phyloP scores from a whole-genome alignment of 202 grass and related monocot genomes.

The Elaeis oleifera region DNA sequence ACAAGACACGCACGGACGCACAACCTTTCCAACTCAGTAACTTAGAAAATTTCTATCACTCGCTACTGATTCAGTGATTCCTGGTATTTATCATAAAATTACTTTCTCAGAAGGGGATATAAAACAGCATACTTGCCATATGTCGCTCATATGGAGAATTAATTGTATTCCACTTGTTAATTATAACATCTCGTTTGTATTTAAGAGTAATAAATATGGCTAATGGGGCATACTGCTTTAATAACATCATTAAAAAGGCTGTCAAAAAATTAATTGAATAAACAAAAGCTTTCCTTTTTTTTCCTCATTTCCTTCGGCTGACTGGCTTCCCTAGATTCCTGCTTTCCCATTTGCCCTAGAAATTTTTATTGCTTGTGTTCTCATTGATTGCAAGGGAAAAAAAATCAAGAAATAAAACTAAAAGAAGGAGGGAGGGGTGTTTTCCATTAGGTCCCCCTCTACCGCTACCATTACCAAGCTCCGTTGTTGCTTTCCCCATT shows the following conservation, averaged over 20 bases:
- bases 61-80: neutral
- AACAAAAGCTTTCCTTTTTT: neutral
- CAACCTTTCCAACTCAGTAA: no score
- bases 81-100: slow-evolving; percentile 1
- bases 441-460: neutral
- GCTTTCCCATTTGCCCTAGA: no score
- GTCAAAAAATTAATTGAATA: neutral
- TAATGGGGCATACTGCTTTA: no score
- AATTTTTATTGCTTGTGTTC: no score
- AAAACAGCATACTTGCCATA: neutral
- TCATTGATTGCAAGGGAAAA: no score
- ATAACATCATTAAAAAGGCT: no score
- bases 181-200: neutral
- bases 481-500: slow-evolving; percentile 14
- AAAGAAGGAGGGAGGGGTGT: neutral
- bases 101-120: neutral
- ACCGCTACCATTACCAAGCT: neutral
- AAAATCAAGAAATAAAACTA: no score
- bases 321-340: neutral
- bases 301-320: neutral
- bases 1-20: no score
- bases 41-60: neutral
- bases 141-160: neutral
- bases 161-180: neutral
- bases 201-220: no score